Percentiles rank a stretch among this genome's conserved stretches.
Conservation (phyloP, 2,329 filamentous ascomycete genomes). For the Fusarium sambucinum region DNA sequence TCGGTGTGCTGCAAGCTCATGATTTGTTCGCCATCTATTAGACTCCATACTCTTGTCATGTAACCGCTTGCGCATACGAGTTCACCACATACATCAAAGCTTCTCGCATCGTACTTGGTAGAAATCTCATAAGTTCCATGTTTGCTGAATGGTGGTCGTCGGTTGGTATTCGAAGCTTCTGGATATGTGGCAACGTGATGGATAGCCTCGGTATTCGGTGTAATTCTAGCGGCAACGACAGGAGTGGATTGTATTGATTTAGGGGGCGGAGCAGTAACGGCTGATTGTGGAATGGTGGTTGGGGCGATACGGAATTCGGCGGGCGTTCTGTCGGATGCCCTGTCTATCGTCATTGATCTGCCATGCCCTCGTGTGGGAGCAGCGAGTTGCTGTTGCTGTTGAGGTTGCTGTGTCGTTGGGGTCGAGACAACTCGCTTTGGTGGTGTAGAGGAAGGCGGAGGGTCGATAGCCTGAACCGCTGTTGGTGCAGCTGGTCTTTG, state of each 20-base stretch:
- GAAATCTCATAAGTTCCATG: constrained; percentile 80
- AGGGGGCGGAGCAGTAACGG: constrained; percentile 33
- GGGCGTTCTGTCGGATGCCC: constrained; percentile 43
- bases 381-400: constrained; percentile 50
- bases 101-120: constrained; percentile 87
- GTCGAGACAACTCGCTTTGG: constrained; percentile 51
- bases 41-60: constrained; percentile 88
- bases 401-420: constrained; percentile 47
- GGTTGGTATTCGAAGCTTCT: constrained; percentile 85
- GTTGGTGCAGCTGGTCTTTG: constrained; percentile 55
- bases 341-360: constrained; percentile 55
- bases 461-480: constrained; percentile 34
- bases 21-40: constrained; percentile 82
- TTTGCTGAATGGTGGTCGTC: constrained; percentile 81
- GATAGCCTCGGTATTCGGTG: constrained; percentile 57
- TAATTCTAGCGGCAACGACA: constrained; percentile 33
- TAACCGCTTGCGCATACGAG: constrained; percentile 88
- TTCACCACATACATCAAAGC: constrained; percentile 89
- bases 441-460: constrained; percentile 41
- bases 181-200: constrained; percentile 76
- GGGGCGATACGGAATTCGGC: constrained; percentile 43
- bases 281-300: constrained; percentile 35
- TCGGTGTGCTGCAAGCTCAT: constrained; percentile 88
- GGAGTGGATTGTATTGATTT: constrained; percentile 37
- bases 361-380: constrained; percentile 50